A percentile compares a stretch with the other conserved stretches of the same genome.
These are phyloP conservation scores for Geotrichum europaeum DNA, from an alignment of 1,139 yeast species.

Conservation along the genomic window DNA sequence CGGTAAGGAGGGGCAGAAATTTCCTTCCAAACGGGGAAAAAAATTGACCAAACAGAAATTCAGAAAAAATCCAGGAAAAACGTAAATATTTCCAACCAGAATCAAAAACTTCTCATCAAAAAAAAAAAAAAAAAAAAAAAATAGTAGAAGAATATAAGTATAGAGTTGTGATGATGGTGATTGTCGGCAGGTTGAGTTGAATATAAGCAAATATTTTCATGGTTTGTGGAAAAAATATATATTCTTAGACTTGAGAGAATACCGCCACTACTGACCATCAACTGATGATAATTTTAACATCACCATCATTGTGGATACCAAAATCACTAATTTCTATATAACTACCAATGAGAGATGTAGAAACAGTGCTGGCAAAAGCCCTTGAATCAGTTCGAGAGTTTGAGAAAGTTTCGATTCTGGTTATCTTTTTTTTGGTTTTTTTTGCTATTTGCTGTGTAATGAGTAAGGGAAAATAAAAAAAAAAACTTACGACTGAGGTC, in stretches of 20 bases:
- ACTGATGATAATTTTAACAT: not conserved
- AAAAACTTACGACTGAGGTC: constrained; percentile 17
- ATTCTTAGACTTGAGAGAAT: not conserved
- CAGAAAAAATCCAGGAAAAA: not conserved
- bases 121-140: not conserved
- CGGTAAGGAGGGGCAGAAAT: not conserved
- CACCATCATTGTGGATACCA: not conserved
- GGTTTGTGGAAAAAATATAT: not conserved
- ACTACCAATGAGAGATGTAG: not conserved
- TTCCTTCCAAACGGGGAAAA: not conserved
- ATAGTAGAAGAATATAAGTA: not conserved
- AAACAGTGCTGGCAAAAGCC: not conserved
- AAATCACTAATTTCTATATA: not conserved
- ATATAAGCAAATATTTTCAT: not conserved
- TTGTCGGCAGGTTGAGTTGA: not conserved
- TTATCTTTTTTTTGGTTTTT: not conserved
- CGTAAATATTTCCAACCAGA: not conserved
- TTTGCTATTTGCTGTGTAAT: not conserved
- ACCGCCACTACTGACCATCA: not conserved
- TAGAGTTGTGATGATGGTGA: constrained; percentile 13
- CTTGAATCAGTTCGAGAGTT: not conserved
- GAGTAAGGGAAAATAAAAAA: not conserved
- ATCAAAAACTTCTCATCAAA: not conserved
- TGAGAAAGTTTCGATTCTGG: not conserved
- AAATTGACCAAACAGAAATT: not conserved